These are phyloP conservation scores for Cyclaneusma minus DNA, from an alignment of 2,329 filamentous ascomycete species.

Conservation along the genomic window DNA sequence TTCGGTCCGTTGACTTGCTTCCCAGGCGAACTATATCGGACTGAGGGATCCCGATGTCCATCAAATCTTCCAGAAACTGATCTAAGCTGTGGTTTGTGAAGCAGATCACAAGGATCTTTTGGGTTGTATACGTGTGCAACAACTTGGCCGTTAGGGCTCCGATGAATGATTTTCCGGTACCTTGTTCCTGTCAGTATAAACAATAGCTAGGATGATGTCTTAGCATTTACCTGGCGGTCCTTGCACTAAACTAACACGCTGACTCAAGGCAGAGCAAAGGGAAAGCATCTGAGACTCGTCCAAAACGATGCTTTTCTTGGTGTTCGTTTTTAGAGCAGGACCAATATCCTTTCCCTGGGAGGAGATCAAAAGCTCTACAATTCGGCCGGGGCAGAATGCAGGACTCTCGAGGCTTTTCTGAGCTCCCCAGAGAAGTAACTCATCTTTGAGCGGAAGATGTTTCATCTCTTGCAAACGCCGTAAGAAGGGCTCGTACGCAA, in stretches of 20 bases:
- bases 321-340: conserved; percentile 15
- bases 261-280: conserved; percentile 34
- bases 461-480: conserved; percentile 37
- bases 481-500: conserved; percentile 54
- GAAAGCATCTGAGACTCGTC: conserved; percentile 41
- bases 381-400: conserved; percentile 7
- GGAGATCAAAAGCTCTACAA: conserved; percentile 14
- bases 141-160: conserved; percentile 46
- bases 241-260: conserved; percentile 46
- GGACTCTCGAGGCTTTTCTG: conserved; percentile 5
- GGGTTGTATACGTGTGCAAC: conserved; percentile 30
- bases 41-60: conserved; percentile 37
- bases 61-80: conserved; percentile 49
- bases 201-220: conserved; percentile 1
- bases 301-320: conserved; percentile 20
- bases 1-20: conserved; percentile 35
- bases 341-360: conserved; percentile 16
- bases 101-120: conserved; percentile 45
- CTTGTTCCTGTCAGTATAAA: conserved; percentile 14
- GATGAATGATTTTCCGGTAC: conserved; percentile 63
- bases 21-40: conserved; percentile 45
- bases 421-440: conserved; percentile 27
- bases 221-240: conserved; percentile 48
- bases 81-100: conserved; percentile 56
- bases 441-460: conserved; percentile 37